Percentiles rank a stretch among this genome's conserved stretches.
These are phyloP conservation scores for Nakazawaea populi DNA, from an alignment of 805 yeast genomes.

Conservation along the genomic window DNA sequence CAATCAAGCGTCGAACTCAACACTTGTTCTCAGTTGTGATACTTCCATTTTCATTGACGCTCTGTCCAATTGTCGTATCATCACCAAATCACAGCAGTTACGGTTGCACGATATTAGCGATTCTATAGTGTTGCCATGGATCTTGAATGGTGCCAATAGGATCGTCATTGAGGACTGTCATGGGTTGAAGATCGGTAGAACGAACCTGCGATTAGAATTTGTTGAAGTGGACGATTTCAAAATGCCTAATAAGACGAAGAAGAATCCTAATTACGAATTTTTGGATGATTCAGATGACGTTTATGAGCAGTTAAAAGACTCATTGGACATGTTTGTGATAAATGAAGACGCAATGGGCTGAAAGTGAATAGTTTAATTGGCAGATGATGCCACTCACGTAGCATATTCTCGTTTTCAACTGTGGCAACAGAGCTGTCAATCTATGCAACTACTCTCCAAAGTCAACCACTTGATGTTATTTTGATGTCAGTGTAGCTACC, in stretches of 20 bases:
- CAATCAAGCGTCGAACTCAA: constrained; percentile 13
- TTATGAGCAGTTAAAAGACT: neutral
- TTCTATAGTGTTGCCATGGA: constrained; percentile 11
- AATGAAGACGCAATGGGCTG: neutral
- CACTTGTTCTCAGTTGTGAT: constrained; percentile 13
- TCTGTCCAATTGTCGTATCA: constrained; percentile 12
- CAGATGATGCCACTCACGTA: too few species aligned
- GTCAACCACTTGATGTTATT: too few species aligned
- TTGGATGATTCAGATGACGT: neutral
- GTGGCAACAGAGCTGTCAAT: too few species aligned
- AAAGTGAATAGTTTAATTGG: too few species aligned
- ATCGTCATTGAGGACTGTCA: constrained; percentile 21
- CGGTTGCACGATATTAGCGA: constrained; percentile 17
- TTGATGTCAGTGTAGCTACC: too few species aligned
- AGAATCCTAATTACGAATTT: constrained; percentile 16
- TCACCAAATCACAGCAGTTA: constrained; percentile 20
- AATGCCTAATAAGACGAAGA: constrained; percentile 14
- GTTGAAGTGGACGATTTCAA: constrained; percentile 24
- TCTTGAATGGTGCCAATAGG: constrained; percentile 12
- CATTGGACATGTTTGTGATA: neutral
- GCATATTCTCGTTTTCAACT: too few species aligned
- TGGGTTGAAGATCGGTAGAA: constrained; percentile 8
- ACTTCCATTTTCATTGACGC: constrained; percentile 17
- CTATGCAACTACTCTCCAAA: too few species aligned
- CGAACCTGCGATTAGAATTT: neutral